These are phyloP conservation scores for Exophiala bonariae DNA, from an alignment of 2,329 filamentous ascomycete species.

Conservation along the genomic window DNA sequence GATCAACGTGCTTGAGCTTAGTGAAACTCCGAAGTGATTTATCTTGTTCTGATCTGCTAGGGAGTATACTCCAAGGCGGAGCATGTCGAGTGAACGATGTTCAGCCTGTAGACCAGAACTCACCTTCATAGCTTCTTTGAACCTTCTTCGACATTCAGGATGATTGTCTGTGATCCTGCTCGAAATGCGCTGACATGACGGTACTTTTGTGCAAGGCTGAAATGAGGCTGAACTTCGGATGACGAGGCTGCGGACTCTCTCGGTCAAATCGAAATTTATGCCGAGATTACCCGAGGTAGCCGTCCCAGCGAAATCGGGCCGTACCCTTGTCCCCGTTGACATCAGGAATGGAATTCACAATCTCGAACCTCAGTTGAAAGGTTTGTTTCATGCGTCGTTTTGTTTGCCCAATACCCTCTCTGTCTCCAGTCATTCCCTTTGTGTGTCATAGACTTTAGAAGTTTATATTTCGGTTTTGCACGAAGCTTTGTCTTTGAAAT, in stretches of 20 bases:
- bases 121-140: too few species aligned
- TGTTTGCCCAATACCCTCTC: background rate
- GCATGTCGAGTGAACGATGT: too few species aligned
- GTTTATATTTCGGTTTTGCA: background rate
- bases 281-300: background rate
- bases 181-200: too few species aligned
- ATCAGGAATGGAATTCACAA: background rate
- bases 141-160: too few species aligned
- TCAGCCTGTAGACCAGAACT: too few species aligned
- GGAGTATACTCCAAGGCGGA: too few species aligned
- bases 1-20: too few species aligned
- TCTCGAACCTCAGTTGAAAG: background rate
- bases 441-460: background rate
- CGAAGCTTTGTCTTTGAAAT: too few species aligned
- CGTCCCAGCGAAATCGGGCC: constrained; percentile 1
- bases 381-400: background rate
- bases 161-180: too few species aligned
- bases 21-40: too few species aligned
- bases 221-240: background rate
- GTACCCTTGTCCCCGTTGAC: background rate
- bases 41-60: too few species aligned
- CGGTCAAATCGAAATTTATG: background rate
- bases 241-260: background rate
- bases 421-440: background rate
- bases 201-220: too few species aligned